phyloP scores from a whole-genome alignment of 495 filamentous ascomycete genomes.

The Hypoxylon fuscum region DNA sequence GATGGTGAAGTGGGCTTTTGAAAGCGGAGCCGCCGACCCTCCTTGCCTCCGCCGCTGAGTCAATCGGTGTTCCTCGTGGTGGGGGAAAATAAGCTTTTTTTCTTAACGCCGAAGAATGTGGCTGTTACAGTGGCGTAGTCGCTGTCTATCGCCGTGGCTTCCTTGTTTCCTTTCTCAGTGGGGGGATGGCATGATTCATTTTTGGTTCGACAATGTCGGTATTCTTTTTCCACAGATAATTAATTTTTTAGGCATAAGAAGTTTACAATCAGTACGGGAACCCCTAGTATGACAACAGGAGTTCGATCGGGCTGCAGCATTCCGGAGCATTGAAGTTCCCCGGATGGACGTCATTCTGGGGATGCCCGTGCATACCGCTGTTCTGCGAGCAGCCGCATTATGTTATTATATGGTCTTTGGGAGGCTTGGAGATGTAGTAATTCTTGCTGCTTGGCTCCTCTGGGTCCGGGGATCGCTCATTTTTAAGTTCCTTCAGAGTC shows the following conservation, averaged over 20 bases:
- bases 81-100: background rate
- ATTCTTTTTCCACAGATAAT: background rate
- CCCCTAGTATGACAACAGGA: background rate
- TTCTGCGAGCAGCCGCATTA: constrained; percentile 23
- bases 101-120: background rate
- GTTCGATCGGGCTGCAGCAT: background rate
- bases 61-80: constrained; percentile 35
- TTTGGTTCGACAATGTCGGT: background rate
- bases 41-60: too few relatives aligned
- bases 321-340: background rate
- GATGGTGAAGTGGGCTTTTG: constrained; percentile 47
- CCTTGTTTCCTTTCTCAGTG: too few relatives aligned
- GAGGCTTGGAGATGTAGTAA: constrained; percentile 10
- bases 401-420: constrained; percentile 26
- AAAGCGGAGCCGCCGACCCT: constrained; percentile 42
- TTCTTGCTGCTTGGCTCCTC: constrained; percentile 20
- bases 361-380: constrained; percentile 6
- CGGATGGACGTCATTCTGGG: constrained; percentile 11
- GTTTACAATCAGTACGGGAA: background rate
- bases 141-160: background rate
- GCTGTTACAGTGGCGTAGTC: constrained; percentile 5
- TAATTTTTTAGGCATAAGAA: background rate
- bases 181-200: background rate
- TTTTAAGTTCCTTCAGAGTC: background rate
- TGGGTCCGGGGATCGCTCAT: constrained; percentile 1